Base-by-base conservation (phyloP, 768 basidiomycete species). In the Nevesoporus exiguus region DNA sequence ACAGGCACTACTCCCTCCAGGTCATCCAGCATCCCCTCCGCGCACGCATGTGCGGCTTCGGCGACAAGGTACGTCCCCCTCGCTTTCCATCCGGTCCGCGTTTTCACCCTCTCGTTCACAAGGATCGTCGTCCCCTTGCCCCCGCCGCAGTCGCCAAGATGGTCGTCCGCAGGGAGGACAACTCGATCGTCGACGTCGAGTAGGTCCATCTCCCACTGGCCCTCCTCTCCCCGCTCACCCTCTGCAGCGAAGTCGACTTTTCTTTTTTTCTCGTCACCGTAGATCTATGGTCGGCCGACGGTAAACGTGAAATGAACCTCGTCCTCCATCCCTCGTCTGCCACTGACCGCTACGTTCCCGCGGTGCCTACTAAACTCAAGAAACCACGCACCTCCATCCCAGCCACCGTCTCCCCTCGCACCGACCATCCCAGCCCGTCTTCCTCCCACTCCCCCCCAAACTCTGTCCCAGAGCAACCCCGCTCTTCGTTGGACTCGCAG, bases 11-110 rank as follows among this genome's bases (percentile, higher is more conserved):
- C 71, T 83, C 85, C 14, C 79, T 96, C 39, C 86, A 91, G 60
- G 82, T 95, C 62, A 80, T 90, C 3, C 95, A 97, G 68, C 83
- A 95, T 62, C 94, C 95, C 37, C 71, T 90, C 44, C 83, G 94
- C 40, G 95, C 94, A 1, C 83, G 94, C 59, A 95, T 95, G 86
- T 96, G 94, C 69, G 95, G 95, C 11, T 95, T 96, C 70, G 94
- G 94, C 42, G 93, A 97, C 77, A 96, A 95, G 78, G 93, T 93
- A 61, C 55, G 77, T 65, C 43, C 53, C 17, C 17, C 11, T 13
- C 43, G 49, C 66, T 60, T 50, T 36, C 24, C 37, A 17, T 58
- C 33, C 27, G 48, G 22, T 31, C 51, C 47, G 14, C 44, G 40
- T 48, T 43, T 51, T 58, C 61, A 57, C 60, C 51, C 49, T 21